Evolutionary conservation across 306 rosid genomes (phyloP), one percentile per base, ranked within the genome.

Genomic region (Hippophae gyantsensis): DNA sequence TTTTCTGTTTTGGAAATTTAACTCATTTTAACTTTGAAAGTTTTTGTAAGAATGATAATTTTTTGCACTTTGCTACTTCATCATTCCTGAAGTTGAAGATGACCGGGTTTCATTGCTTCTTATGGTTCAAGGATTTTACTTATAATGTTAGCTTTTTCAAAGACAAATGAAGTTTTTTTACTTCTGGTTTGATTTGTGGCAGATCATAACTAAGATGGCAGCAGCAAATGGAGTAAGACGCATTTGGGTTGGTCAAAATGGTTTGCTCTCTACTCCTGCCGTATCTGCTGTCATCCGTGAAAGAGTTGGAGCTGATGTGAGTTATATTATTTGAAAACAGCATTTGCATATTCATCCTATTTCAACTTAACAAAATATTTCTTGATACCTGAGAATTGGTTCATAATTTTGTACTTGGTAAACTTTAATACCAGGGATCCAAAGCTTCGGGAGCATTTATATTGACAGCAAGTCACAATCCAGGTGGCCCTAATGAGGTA

Each of bases 391-490:
- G 59, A 13, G 11, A 54, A 61, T 60, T 67, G 69, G 47, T 56
- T 62, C 41, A 18, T 43, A 11, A 58, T 40, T 44, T 25, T 54
- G 43, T 60, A n/a, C 38, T 52, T 72, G 41, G 3, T 65, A 9
- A 74, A 63, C 6, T 78, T 45, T 61, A 52, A 51, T 61, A 61
- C 52, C 81, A 93, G 99, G 99, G 97, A 65, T 75, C 97, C 58
- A 84, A 50, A 82, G 90, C 99, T 48, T 82, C 90, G 18, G 99
- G 99, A 64, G 95, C 90, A 58, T 93, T 93, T 77, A 88, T 93
- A 71, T 79, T 93, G 90, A 88, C 99, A 7, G 99, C 99, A 42
- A 93, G 99, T 79, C 99, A 93, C 85, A 93, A 93, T 75, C 99
- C 99, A 14, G 99, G 99, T 10, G 99, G 99, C 57, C 99, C 99